Evolutionary conservation across 2,329 filamentous ascomycete genomes (phyloP).

Genomic region (Elsinoe perseae): DNA sequence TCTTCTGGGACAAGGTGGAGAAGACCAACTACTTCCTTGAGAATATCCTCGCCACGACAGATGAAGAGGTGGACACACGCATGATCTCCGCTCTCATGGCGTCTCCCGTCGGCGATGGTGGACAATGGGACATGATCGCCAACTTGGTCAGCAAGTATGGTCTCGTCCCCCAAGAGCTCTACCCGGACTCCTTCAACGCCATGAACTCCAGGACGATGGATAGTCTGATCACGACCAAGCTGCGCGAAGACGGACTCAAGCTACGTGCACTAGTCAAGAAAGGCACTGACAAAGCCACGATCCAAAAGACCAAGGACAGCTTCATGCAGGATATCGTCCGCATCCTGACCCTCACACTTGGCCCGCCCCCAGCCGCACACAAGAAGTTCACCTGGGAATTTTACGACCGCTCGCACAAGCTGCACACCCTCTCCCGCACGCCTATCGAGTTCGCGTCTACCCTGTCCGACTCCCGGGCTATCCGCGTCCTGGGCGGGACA

Average conservation of each 20-base stretch:
- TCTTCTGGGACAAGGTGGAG: conserved; percentile 92
- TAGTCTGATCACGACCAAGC: conserved; percentile 68
- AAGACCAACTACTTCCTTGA: conserved; percentile 87
- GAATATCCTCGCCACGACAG: conserved; percentile 66
- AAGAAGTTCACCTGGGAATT: conserved; percentile 74
- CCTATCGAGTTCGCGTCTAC: conserved; percentile 66
- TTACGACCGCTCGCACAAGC: conserved; percentile 59
- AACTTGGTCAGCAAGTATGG: conserved; percentile 84
- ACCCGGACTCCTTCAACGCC: conserved; percentile 76
- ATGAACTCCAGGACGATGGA: conserved; percentile 64
- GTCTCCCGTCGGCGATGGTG: conserved; percentile 68
- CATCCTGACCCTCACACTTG: conserved; percentile 74
- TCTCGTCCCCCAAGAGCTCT: conserved; percentile 67
- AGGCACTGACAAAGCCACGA: conserved; percentile 31
- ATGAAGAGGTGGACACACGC: conserved; percentile 62
- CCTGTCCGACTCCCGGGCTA: conserved; percentile 51
- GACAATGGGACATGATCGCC: conserved; percentile 86
- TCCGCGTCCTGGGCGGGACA: conserved; percentile 51
- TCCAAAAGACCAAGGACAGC: conserved; percentile 53
- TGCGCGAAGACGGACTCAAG: conserved; percentile 73
- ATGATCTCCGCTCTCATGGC: conserved; percentile 62
- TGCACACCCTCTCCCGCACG: conserved; percentile 55
- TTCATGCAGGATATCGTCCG: conserved; percentile 76
- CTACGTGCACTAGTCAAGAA: conserved; percentile 52
- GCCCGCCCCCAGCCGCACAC: conserved; percentile 63